These are phyloP conservation scores for Ophiosphaerella herpotricha DNA, from an alignment of 2,329 filamentous ascomycete genomes.

Conservation along the genomic window DNA sequence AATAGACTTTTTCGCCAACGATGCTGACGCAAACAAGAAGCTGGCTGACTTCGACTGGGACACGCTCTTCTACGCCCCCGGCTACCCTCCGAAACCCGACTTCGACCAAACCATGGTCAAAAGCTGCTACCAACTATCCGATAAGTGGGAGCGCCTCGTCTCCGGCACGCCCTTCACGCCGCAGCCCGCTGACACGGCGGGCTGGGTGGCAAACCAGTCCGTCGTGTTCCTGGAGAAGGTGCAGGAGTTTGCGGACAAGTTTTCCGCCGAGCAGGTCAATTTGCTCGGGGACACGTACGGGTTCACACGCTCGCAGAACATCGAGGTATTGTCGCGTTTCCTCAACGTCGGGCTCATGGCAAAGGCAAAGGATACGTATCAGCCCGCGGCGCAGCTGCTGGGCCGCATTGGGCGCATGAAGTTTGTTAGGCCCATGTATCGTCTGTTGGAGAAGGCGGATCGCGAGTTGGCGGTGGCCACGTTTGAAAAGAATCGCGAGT, in stretches of 20 bases:
- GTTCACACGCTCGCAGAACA: conserved; percentile 72
- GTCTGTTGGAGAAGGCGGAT: conserved; percentile 75
- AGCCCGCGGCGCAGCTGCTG: conserved; percentile 73
- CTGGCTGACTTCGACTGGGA: conserved; percentile 85
- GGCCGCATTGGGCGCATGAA: conserved; percentile 93
- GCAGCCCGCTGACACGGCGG: conserved; percentile 67
- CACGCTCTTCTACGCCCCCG: conserved; percentile 83
- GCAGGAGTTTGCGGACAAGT: conserved; percentile 66
- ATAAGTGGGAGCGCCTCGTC: conserved; percentile 72
- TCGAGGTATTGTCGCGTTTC: conserved; percentile 82
- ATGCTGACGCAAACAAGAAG: conserved; percentile 65
- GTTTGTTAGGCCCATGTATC: conserved; percentile 87
- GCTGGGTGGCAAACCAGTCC: conserved; percentile 83
- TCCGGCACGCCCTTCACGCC: conserved; percentile 60
- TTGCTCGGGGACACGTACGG: conserved; percentile 76
- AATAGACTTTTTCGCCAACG: conserved; percentile 77
- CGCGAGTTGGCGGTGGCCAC: conserved; percentile 75
- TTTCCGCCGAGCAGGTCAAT: conserved; percentile 69
- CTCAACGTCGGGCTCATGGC: conserved; percentile 78
- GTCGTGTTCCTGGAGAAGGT: conserved; percentile 87
- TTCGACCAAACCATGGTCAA: conserved; percentile 90
- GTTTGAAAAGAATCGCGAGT: conserved; percentile 84
- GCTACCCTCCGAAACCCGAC: conserved; percentile 84
- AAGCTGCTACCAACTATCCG: conserved; percentile 78
- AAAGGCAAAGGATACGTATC: conserved; percentile 69